Evolutionary conservation across 768 basidiomycete species (phyloP).

Genomic region (Strobilomyces confusus): DNA sequence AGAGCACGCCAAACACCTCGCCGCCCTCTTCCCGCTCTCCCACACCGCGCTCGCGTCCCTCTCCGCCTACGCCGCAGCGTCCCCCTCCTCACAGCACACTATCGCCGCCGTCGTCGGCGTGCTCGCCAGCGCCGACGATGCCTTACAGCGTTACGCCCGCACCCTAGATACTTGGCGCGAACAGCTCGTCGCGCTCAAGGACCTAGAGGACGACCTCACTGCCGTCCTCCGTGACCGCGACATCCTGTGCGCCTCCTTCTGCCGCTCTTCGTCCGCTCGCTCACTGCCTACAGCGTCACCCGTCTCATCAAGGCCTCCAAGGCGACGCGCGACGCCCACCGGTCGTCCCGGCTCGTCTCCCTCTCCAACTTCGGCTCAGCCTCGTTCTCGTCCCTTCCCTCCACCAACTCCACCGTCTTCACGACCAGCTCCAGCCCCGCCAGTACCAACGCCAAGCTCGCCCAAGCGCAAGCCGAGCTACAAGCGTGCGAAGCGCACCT

Average conservation of each 20-base stretch:
- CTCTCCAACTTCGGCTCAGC: constrained; percentile 35
- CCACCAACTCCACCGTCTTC: constrained; percentile 24
- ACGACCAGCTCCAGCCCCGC: constrained; percentile 4
- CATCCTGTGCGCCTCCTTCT: constrained; percentile 58
- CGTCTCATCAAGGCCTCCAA: constrained; percentile 78
- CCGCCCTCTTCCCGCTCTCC: constrained; percentile 53
- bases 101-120: constrained; percentile 47
- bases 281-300: constrained; percentile 50
- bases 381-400: constrained; percentile 41
- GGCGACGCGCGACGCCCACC: constrained; percentile 36
- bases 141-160: constrained; percentile 54
- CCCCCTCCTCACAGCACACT: constrained; percentile 37
- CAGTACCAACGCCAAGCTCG: constrained; percentile 43
- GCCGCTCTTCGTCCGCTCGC: background rate
- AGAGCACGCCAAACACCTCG: constrained; percentile 61
- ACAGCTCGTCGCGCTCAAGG: constrained; percentile 54
- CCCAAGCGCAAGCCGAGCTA: constrained; percentile 67
- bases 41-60: constrained; percentile 61
- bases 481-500: constrained; percentile 81
- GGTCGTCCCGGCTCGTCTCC: constrained; percentile 26
- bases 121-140: constrained; percentile 64
- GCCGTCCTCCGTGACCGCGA: constrained; percentile 68
- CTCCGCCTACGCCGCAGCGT: constrained; percentile 70
- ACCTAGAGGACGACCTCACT: constrained; percentile 68
- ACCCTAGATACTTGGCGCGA: constrained; percentile 66